These are phyloP conservation scores for Sordariomycetes sp. DNA, from an alignment of 2,329 filamentous ascomycete species.

Conservation along the genomic window DNA sequence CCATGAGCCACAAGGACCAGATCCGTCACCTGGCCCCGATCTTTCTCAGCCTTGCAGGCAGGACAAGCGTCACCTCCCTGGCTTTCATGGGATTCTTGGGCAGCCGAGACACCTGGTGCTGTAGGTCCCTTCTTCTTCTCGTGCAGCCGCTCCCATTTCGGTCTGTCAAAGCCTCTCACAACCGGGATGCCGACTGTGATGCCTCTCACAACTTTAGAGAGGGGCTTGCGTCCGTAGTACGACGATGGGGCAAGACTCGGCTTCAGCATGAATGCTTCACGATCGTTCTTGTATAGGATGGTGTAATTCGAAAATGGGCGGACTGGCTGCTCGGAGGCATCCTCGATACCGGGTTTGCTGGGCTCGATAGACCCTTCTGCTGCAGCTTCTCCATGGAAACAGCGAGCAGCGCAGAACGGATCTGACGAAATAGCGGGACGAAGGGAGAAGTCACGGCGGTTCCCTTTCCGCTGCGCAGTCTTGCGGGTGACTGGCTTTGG, in stretches of 20 bases:
- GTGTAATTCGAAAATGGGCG: constrained; percentile 65
- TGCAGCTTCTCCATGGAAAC: constrained; percentile 50
- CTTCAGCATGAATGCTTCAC: constrained; percentile 75
- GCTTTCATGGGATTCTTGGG: constrained; percentile 18
- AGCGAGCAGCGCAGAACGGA: constrained; percentile 49
- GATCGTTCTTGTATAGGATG: constrained; percentile 75
- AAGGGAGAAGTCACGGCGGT: constrained; percentile 18
- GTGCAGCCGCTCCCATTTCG: constrained; percentile 66
- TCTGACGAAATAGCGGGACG: constrained; percentile 36
- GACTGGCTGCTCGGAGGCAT: constrained; percentile 28
- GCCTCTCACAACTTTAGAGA: constrained; percentile 78
- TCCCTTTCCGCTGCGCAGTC: constrained; percentile 4
- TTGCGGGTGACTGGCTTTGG: constrained; percentile 38
- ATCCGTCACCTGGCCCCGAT: constrained; percentile 67
- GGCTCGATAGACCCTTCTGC: constrained; percentile 40
- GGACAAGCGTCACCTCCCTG: constrained; percentile 29
- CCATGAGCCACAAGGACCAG: constrained; percentile 87
- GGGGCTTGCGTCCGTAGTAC: constrained; percentile 73
- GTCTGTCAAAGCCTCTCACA: constrained; percentile 79
- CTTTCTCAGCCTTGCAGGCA: constrained; percentile 55
- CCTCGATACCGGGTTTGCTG: constrained; percentile 16
- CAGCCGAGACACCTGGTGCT: constrained; percentile 14
- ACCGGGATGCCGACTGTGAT: constrained; percentile 76
- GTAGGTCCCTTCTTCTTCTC: constrained; percentile 28
- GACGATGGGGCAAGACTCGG: constrained; percentile 76